Evolutionary conservation across 768 basidiomycete genomes (phyloP).

Genomic region (Tricholoma sp.): DNA sequence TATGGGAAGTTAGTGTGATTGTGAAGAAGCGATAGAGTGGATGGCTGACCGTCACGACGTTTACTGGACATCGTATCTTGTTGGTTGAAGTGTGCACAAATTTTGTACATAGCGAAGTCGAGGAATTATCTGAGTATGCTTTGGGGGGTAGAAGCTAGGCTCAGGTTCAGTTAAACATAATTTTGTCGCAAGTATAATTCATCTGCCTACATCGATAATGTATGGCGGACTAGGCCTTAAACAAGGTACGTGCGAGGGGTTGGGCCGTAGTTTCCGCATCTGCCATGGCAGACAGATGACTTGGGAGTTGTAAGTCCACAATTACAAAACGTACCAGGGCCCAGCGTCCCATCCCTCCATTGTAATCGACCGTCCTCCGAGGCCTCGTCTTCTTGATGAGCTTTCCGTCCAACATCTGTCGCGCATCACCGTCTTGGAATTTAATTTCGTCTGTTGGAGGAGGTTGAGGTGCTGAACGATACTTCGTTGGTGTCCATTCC

Average conservation of each 20-base stretch:
- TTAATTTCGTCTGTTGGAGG: slow-evolving; percentile 73
- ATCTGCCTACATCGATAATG: slow-evolving; percentile 72
- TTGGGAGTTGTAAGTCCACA: neutral
- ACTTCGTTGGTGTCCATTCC: slow-evolving; percentile 75
- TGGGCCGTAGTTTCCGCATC: slow-evolving; percentile 77
- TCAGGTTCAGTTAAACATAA: slow-evolving; percentile 12
- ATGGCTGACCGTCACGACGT: slow-evolving; percentile 80
- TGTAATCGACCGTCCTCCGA: slow-evolving; percentile 91
- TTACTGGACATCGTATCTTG: slow-evolving; percentile 96
- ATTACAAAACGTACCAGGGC: slow-evolving; percentile 52
- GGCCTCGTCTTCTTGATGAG: slow-evolving; percentile 89
- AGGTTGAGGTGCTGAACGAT: slow-evolving; percentile 72
- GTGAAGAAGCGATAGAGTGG: neutral
- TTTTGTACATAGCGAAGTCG: slow-evolving; percentile 93
- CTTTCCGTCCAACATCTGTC: slow-evolving; percentile 75
- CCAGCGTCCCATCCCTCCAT: slow-evolving; percentile 86
- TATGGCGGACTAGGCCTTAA: slow-evolving; percentile 85
- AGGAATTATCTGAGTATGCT: slow-evolving; percentile 87
- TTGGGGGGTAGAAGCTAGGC: slow-evolving; percentile 85
- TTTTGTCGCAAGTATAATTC: slow-evolving; percentile 14
- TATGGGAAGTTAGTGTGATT: slow-evolving; percentile 1
- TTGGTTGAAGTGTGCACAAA: slow-evolving; percentile 98
- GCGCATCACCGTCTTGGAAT: slow-evolving; percentile 70
- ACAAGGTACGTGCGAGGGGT: slow-evolving; percentile 67
- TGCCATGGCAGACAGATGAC: slow-evolving; percentile 22